phyloP scores from a whole-genome alignment of 2,329 filamentous ascomycete species.

The Trichoderma endophyticum region DNA sequence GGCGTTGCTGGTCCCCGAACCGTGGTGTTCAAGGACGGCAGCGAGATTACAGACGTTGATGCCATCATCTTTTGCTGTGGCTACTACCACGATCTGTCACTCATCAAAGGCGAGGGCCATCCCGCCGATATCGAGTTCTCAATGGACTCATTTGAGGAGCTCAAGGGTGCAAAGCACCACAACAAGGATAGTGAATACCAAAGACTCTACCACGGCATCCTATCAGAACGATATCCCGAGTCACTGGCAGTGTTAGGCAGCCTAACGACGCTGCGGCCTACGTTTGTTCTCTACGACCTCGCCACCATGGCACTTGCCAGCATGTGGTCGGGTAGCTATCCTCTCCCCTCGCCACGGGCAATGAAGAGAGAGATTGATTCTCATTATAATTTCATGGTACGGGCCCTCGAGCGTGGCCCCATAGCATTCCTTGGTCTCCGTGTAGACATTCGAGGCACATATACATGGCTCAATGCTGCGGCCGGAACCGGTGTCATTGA shows the following conservation, averaged over 20 bases:
- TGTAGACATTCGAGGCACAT: slow-evolving; percentile 24
- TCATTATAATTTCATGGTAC: slow-evolving; percentile 27
- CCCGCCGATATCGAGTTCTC: slow-evolving; percentile 28
- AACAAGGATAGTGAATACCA: slow-evolving; percentile 26
- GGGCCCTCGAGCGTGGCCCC: slow-evolving; percentile 25
- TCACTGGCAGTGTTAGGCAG: slow-evolving; percentile 32
- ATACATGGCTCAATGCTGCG: slow-evolving; percentile 38
- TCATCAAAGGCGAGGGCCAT: slow-evolving; percentile 29
- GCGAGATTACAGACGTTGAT: slow-evolving; percentile 32
- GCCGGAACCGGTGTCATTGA: slow-evolving; percentile 43
- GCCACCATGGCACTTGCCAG: slow-evolving; percentile 31
- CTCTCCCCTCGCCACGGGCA: slow-evolving; percentile 23
- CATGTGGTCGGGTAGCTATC: slow-evolving; percentile 28
- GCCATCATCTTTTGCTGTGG: slow-evolving; percentile 34
- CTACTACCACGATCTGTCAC: slow-evolving; percentile 31
- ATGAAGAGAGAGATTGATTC: slow-evolving; percentile 29
- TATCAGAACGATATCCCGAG: slow-evolving; percentile 33
- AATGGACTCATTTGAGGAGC: slow-evolving; percentile 26
- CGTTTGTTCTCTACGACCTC: slow-evolving; percentile 31
- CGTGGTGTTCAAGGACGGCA: slow-evolving; percentile 30
- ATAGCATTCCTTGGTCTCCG: slow-evolving; percentile 28
- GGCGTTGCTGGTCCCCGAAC: slow-evolving; percentile 30
- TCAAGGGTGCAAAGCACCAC: slow-evolving; percentile 25
- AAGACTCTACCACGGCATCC: slow-evolving; percentile 30
- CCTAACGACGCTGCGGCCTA: slow-evolving; percentile 25